Conservation (phyloP, 345 rosid genomes). For the Lepidium didymum region DNA sequence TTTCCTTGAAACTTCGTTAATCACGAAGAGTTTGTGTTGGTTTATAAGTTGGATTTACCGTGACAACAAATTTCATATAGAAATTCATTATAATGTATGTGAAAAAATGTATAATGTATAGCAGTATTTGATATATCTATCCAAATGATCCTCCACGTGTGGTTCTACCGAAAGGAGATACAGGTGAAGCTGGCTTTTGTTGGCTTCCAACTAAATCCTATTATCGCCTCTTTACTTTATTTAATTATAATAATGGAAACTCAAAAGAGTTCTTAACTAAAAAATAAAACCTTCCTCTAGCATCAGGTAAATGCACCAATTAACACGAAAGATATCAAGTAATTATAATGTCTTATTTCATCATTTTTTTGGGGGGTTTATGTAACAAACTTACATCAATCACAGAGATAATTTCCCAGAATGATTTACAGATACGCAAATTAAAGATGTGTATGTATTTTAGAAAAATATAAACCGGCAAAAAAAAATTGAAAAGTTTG, state of each 20-base stretch:
- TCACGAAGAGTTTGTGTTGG: slow-evolving; percentile 8
- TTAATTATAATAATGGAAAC: neutral
- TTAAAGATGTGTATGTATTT: neutral
- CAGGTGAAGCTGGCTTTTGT: slow-evolving; percentile 20
- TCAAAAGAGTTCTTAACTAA: no score
- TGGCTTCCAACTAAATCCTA: slow-evolving; percentile 21
- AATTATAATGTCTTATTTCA: neutral
- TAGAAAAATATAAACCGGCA: neutral
- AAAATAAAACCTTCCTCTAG: neutral
- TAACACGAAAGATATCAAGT: no score
- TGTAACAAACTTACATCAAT: slow-evolving; percentile 17
- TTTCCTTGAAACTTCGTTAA: neutral
- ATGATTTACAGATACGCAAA: slow-evolving; percentile 3
- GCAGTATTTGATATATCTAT: neutral
- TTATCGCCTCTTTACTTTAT: slow-evolving; percentile 6
- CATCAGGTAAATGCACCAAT: neutral
- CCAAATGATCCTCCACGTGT: slow-evolving; percentile 20
- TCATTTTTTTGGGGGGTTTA: neutral
- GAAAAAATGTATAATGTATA: neutral
- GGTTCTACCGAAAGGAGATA: slow-evolving; percentile 12
- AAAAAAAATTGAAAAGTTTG: neutral
- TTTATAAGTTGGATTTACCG: neutral
- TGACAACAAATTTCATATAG: neutral
- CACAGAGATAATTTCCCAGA: neutral
- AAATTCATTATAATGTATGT: neutral